These are phyloP conservation scores for Skeletonema potamos DNA, from an alignment of 108 stramenopile species.

Conservation along the genomic window DNA sequence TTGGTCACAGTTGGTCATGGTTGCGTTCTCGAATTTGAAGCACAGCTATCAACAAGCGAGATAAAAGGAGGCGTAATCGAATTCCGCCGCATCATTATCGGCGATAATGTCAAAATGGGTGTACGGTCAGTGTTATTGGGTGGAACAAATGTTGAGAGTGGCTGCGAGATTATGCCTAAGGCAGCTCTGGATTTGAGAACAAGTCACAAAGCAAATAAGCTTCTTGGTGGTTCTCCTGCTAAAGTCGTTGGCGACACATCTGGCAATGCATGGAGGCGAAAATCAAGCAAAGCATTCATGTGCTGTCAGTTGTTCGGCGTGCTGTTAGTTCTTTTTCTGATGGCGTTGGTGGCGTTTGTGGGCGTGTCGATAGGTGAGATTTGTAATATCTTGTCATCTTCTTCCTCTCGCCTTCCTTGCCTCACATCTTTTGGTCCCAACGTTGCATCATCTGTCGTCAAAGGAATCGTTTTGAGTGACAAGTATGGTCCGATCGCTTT, in stretches of 20 bases:
- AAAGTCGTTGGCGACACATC: background rate
- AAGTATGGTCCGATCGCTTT: slow-evolving; percentile 8
- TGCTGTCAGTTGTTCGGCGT: too few species aligned
- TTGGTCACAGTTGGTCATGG: slow-evolving; percentile 7
- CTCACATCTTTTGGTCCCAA: background rate
- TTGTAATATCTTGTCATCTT: background rate
- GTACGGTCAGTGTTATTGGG: slow-evolving; percentile 14
- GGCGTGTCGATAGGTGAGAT: too few species aligned
- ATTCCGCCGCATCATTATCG: slow-evolving; percentile 1
- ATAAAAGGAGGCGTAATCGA: slow-evolving; percentile 12
- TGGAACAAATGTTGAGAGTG: slow-evolving; percentile 6
- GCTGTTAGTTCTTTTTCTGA: too few species aligned
- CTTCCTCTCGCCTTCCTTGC: background rate
- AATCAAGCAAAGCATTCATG: too few species aligned
- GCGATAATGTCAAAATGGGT: slow-evolving; percentile 13
- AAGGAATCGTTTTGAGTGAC: background rate
- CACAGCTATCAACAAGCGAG: slow-evolving; percentile 4
- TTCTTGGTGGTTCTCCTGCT: slow-evolving; percentile 12
- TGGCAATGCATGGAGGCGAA: too few species aligned
- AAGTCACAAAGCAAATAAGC: slow-evolving; percentile 1
- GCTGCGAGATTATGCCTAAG: slow-evolving; percentile 13
- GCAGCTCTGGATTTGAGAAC: slow-evolving; percentile 9
- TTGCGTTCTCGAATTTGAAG: slow-evolving; percentile 7
- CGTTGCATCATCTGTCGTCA: background rate
- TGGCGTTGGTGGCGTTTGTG: too few species aligned